Percentiles rank a stretch among this genome's conserved stretches.
These are phyloP conservation scores for Fomes fomentarius DNA, from an alignment of 1,284 basidiomycete genomes.

Conservation along the genomic window DNA sequence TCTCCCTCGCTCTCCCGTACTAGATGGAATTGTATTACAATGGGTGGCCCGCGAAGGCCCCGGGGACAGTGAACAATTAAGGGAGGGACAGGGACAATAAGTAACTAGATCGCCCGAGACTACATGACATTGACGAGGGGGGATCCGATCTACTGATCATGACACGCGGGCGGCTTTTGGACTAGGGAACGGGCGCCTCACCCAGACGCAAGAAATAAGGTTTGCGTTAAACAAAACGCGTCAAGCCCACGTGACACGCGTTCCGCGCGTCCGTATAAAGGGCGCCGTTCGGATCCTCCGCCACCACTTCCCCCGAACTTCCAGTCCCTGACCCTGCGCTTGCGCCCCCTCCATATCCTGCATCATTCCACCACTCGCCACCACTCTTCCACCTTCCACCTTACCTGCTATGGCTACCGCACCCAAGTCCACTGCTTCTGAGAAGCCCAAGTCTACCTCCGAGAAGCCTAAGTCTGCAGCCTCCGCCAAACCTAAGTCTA, in stretches of 20 bases:
- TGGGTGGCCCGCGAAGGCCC: background rate
- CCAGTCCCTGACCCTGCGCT: constrained; percentile 21
- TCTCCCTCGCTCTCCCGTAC: too few species aligned
- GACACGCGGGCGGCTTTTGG: background rate
- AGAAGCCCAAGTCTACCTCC: constrained; percentile 24
- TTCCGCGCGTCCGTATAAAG: constrained; percentile 38
- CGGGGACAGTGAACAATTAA: too few species aligned
- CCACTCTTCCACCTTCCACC: constrained; percentile 1
- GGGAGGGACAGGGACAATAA: too few species aligned
- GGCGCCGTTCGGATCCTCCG: constrained; percentile 10
- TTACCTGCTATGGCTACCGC: constrained; percentile 23
- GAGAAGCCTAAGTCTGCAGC: constrained; percentile 22
- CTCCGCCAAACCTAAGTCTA: constrained; percentile 19
- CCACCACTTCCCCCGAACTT: constrained; percentile 23
- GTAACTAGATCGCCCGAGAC: too few species aligned
- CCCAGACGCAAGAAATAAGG: constrained; percentile 32
- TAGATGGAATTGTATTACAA: background rate
- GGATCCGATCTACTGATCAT: background rate
- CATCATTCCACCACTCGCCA: background rate
- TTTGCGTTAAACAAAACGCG: constrained; percentile 41
- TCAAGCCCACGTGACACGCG: constrained; percentile 37
- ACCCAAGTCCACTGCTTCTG: constrained; percentile 23
- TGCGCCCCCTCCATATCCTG: constrained; percentile 14
- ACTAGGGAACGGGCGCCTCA: constrained; percentile 8
- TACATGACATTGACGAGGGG: too few species aligned